Evolutionary conservation across 2,329 filamentous ascomycete genomes (phyloP).

Genomic region (Alternaria burnsii): DNA sequence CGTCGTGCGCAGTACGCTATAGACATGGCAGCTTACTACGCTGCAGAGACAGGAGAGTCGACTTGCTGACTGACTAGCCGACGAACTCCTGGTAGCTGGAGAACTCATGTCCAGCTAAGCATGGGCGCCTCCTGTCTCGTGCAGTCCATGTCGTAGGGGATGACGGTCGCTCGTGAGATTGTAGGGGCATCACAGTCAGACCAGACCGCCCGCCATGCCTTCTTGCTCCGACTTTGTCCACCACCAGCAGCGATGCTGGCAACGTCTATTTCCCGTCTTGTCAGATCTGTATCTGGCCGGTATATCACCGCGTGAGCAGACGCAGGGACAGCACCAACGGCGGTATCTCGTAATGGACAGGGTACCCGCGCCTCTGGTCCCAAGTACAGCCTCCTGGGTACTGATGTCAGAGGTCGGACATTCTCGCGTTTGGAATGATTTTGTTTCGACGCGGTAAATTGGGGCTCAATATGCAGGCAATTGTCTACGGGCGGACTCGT

Average conservation of each 20-base stretch:
- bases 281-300: conserved; percentile 11
- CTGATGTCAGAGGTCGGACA: conserved; percentile 1
- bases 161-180: conserved; percentile 26
- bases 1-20: background rate
- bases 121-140: conserved; percentile 8
- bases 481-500: conserved; percentile 23
- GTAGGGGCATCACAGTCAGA: conserved; percentile 12
- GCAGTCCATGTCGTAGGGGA: conserved; percentile 7
- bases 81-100: no score
- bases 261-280: conserved; percentile 8
- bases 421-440: background rate
- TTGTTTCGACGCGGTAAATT: conserved; percentile 7
- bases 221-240: background rate
- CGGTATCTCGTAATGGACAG: conserved; percentile 9
- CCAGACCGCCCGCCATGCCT: conserved; percentile 7
- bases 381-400: conserved; percentile 5
- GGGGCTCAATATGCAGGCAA: conserved; percentile 23
- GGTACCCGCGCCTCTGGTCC: conserved; percentile 9
- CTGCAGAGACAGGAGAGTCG: background rate
- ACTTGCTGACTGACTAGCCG: background rate
- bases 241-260: background rate
- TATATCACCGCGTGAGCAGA: conserved; percentile 13
- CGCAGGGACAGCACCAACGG: conserved; percentile 25
- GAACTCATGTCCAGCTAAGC: background rate
- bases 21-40: background rate